Base-by-base conservation (phyloP, 2,329 filamentous ascomycete species). In the Aspergillus quadricinctus region DNA sequence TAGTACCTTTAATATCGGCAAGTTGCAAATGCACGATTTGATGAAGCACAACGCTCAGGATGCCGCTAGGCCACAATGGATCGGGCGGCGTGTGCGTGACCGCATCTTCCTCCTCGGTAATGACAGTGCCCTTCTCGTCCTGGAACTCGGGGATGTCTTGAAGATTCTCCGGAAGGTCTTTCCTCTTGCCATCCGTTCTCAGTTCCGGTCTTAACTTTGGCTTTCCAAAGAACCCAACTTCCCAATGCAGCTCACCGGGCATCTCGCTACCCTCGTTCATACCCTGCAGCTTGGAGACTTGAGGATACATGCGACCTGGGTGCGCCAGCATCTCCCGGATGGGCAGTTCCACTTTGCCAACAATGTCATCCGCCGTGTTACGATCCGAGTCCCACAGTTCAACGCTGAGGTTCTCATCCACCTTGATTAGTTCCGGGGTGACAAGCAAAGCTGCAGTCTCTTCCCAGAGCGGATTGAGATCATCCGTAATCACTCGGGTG, bases 311-410 rank as follows among this genome's bases (percentile, higher is more conserved):
- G 67, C 89, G 90, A 37, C 92, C 90, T 0, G 93, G 92, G 69
- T 97, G 89, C 67, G 96, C 89, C 57, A 97, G 95, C 77, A 99
- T 87, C 71, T 97, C 92, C 66, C 96, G 92, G 70, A 99, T 91
- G 37, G 90, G 93, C 3, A 97, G 78, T 69, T 97, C 92, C 19
- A 97, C 85, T 73, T 97, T 97, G 53, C 94, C 94, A 14, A 97
- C 92, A 48, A 97, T 89, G 66, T 97, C 94, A 69, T 97, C 94
- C 0, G 93, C 90, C 9, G 90, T 94, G 43, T 89, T 90, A 48
- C 92, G 84, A 72, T 97, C 94, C 51, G 90, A 96, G 73, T 97
- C 94, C 94, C 94, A 97, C 0, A 97, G 83, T 71, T 97, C 93
- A 61, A 97, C 87, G 9, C 91, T 93, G 3, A 97, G 81, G 69